These are phyloP conservation scores for Caryopteris hybrid DNA, from an alignment of 305 asterid species.

Conservation along the genomic window DNA sequence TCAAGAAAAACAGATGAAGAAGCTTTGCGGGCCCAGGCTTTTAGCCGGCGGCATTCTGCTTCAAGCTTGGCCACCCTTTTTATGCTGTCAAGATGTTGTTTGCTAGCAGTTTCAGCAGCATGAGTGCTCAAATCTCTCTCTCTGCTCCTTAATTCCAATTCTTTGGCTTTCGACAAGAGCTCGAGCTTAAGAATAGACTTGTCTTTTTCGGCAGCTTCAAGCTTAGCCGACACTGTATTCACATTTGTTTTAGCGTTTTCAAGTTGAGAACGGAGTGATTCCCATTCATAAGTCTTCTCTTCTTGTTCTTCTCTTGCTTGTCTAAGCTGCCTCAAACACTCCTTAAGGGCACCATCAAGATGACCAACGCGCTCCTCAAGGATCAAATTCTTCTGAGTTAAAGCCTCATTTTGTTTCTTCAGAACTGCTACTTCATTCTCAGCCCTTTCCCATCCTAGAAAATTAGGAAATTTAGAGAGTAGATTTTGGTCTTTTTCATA, in stretches of 20 bases:
- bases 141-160: slow-evolving; percentile 38
- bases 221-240: slow-evolving; percentile 34
- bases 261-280: slow-evolving; percentile 42
- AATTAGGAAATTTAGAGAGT: too few species aligned
- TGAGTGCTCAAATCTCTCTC: slow-evolving; percentile 70
- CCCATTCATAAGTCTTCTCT: slow-evolving; percentile 37
- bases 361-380: slow-evolving; percentile 69
- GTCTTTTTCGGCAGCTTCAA: slow-evolving; percentile 64
- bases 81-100: slow-evolving; percentile 65
- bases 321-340: slow-evolving; percentile 87
- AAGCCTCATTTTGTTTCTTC: slow-evolving; percentile 61
- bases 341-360: slow-evolving; percentile 89
- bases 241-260: slow-evolving; percentile 40
- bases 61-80: slow-evolving; percentile 70
- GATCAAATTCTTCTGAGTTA: slow-evolving; percentile 43
- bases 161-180: slow-evolving; percentile 44
- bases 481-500: too few species aligned
- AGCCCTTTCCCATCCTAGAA: slow-evolving; percentile 91
- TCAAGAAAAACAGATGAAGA: slow-evolving; percentile 50
- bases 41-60: slow-evolving; percentile 81
- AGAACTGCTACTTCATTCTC: slow-evolving; percentile 65
- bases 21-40: slow-evolving; percentile 46
- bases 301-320: slow-evolving; percentile 81
- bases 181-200: slow-evolving; percentile 52
- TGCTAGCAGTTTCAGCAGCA: slow-evolving; percentile 87